Evolutionary conservation across 441 rosid genomes (phyloP).

Genomic region (Syzygium malaccense): DNA sequence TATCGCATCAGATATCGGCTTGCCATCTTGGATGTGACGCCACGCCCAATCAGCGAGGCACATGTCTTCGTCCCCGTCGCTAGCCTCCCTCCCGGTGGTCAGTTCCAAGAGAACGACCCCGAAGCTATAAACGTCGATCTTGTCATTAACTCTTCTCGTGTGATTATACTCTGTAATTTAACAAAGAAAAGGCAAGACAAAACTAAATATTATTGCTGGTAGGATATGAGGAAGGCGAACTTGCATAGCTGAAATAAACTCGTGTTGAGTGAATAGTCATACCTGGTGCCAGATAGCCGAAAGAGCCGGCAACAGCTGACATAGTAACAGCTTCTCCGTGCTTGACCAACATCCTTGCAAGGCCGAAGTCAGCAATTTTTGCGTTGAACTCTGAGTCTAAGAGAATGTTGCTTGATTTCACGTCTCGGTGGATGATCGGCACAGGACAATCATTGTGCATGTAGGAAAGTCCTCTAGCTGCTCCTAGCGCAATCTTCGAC

Average conservation of each 20-base stretch:
- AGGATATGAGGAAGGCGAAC: not conserved
- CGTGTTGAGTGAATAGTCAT: not conserved
- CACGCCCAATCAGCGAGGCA: not conserved
- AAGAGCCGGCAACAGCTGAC: not conserved
- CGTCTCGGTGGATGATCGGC: not conserved
- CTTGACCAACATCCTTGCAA: not conserved
- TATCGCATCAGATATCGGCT: not conserved
- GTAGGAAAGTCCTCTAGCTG: not conserved
- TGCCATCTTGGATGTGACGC: not conserved
- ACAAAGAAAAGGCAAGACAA: not conserved
- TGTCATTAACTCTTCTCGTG: not conserved
- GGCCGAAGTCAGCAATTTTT: not conserved
- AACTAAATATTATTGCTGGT: not conserved
- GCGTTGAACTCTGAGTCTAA: not conserved
- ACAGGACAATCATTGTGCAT: not conserved
- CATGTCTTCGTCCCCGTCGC: accelerated
- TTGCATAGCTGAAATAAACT: not conserved
- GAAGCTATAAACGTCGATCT: not conserved
- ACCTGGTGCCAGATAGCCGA: not conserved
- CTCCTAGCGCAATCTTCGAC: not conserved
- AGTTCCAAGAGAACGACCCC: not conserved
- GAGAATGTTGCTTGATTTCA: not conserved
- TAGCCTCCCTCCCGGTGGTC: not conserved
- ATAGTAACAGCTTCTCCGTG: not conserved
- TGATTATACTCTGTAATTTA: not conserved